phyloP scores from a whole-genome alignment of 345 rosid genomes.

The Microthlaspi erraticum region DNA sequence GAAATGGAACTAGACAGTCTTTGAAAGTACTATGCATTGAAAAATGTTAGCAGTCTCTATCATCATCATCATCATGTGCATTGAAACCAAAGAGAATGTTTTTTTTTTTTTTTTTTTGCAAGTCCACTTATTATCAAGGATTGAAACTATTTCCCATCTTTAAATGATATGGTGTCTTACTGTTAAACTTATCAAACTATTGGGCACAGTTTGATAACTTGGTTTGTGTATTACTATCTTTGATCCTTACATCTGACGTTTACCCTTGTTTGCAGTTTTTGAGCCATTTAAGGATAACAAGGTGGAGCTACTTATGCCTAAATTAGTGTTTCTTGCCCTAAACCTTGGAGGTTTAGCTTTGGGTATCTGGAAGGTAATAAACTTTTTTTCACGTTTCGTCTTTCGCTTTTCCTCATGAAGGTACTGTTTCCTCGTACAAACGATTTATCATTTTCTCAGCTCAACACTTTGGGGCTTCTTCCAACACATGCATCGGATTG shows the following conservation, averaged over 20 bases:
- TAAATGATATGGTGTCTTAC: not conserved
- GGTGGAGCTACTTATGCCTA: slow-evolving; percentile 91
- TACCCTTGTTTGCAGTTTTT: slow-evolving; percentile 66
- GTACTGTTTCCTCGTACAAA: slow-evolving; percentile 19
- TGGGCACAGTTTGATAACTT: slow-evolving; percentile 2
- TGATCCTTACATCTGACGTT: slow-evolving; percentile 1
- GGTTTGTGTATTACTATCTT: slow-evolving; percentile 5
- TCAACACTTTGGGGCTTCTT: slow-evolving; percentile 94
- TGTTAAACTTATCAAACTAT: not conserved
- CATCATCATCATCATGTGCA: not conserved
- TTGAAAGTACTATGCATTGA: not conserved
- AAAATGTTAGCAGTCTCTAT: not conserved
- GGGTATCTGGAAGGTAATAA: slow-evolving; percentile 96
- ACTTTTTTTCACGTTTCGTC: not conserved
- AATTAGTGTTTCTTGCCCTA: slow-evolving; percentile 88
- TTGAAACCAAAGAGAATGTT: not conserved
- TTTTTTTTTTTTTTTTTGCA: not conserved
- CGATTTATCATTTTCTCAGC: slow-evolving; percentile 58
- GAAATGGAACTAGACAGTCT: not conserved
- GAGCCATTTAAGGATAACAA: slow-evolving; percentile 95
- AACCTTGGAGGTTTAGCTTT: slow-evolving; percentile 91
- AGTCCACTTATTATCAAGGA: not conserved
- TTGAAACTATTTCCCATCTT: not conserved
- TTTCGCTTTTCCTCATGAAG: not conserved
- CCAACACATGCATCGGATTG: slow-evolving; percentile 99